Base-by-base conservation (phyloP, 306 rosid species). In the Luffa aegyptiaca region DNA sequence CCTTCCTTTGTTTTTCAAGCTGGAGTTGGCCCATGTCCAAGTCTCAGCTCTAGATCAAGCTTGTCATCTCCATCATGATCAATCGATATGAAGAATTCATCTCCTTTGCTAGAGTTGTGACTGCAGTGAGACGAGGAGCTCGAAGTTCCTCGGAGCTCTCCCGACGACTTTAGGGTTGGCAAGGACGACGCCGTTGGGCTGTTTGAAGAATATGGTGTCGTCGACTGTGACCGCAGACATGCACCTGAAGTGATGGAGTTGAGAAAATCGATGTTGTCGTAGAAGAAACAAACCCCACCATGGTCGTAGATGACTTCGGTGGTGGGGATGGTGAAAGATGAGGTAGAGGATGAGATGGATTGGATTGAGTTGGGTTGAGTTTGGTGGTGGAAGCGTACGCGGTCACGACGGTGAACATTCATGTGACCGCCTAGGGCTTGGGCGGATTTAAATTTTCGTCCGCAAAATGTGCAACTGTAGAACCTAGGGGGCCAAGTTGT, bases 391-490 rank as follows among this genome's bases (percentile, higher is more conserved):
- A 94, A 97, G 10, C 93, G 93, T 0, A 93, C 97, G 0, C 98
- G 94, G 95, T 94, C 97, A 0, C 98, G 96, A 87, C 98, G 98
- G 90, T 94, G 98, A 65, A 94, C 97, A 53, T 94, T 94, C 98
- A 94, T 94, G 85, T 94, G 98, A 66, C 98, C 97, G 2, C 98
- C 98, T 1, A 94, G 93, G 37, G 98, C 98, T 81, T 94, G 98
- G 3, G 98, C 97, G 0, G 98, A 92, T 8, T 93, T 85, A 82
- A 92, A 94, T 81, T 94, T 97, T 76, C 97, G 80, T 78, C 95
- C 53, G 39, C 98, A 94, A 75, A 88, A 92, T 65, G 90, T 90
- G 85, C 98, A 94, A 46, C 91, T 88, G 84, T 94, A 94, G 44
- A 93, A 92, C 78, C 98, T 87, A 3, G 98, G 98, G 17, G 98